Evolutionary conservation across 139 green algal species (phyloP).

Genomic region (Closterium sp.): DNA sequence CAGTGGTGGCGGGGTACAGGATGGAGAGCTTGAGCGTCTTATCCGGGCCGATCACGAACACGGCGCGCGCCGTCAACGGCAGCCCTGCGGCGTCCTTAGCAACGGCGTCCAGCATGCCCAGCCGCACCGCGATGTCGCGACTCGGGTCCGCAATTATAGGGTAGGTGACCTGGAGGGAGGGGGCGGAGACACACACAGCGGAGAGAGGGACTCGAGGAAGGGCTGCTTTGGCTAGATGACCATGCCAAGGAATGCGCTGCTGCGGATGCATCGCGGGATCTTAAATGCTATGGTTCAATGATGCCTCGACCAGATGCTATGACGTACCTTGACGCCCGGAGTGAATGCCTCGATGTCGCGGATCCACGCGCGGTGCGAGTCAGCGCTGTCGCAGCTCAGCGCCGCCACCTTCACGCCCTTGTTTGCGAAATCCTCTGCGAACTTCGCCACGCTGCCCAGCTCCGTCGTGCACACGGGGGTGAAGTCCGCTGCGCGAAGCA

Average conservation of each 20-base stretch:
- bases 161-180: constrained; percentile 43
- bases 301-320: background rate
- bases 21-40: constrained; percentile 70
- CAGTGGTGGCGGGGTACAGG: constrained; percentile 72
- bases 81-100: constrained; percentile 64
- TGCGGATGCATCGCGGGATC: background rate
- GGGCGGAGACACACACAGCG: background rate
- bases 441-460: constrained; percentile 55
- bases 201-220: background rate
- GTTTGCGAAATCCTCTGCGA: constrained; percentile 50
- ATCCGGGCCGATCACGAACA: constrained; percentile 73
- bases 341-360: constrained; percentile 70
- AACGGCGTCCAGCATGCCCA: constrained; percentile 73
- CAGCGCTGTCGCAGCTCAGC: constrained; percentile 61
- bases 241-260: background rate
- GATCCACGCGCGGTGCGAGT: constrained; percentile 69
- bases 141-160: constrained; percentile 70
- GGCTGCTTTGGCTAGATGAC: too few relatives aligned
- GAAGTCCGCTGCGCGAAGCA: constrained; percentile 38
- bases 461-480: constrained; percentile 55
- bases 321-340: constrained; percentile 23
- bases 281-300: background rate
- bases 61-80: constrained; percentile 62
- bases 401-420: constrained; percentile 65
- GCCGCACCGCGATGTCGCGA: constrained; percentile 60